These are phyloP conservation scores for Trichophyton equinum DNA, from an alignment of 2,329 filamentous ascomycete species.

Conservation along the genomic window DNA sequence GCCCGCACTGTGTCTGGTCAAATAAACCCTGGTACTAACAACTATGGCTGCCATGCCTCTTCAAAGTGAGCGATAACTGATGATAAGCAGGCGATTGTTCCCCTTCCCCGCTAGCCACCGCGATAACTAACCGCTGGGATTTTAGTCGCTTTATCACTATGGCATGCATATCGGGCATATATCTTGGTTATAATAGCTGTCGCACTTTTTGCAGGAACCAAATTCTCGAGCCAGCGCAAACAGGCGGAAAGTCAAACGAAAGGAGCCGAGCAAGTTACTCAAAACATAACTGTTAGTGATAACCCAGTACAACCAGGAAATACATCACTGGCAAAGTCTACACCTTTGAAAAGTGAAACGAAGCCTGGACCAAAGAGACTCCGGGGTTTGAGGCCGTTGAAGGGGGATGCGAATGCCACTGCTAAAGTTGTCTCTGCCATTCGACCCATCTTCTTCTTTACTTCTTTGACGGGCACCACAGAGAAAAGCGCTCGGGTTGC, in stretches of 20 bases:
- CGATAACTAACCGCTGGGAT: background rate
- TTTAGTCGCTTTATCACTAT: slow-evolving; percentile 9
- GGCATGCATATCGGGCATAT: slow-evolving; percentile 11
- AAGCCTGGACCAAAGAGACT: slow-evolving; percentile 12
- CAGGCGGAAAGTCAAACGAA: background rate
- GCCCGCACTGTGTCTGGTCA: background rate
- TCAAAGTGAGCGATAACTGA: background rate
- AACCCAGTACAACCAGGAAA: background rate
- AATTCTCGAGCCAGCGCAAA: background rate
- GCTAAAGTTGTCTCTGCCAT: slow-evolving; percentile 13
- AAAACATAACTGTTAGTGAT: background rate
- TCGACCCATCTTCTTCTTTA: slow-evolving; percentile 75
- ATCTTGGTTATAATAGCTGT: slow-evolving; percentile 1
- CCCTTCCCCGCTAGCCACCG: background rate
- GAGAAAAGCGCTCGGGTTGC: slow-evolving; percentile 58
- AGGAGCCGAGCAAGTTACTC: background rate
- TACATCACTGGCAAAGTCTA: background rate
- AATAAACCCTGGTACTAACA: too few species aligned
- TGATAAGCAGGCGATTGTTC: background rate
- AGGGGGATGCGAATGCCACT: slow-evolving; percentile 2
- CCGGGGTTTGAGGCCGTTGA: slow-evolving; percentile 9
- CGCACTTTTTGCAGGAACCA: background rate
- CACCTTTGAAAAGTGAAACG: background rate
- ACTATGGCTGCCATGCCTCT: background rate
- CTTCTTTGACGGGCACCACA: slow-evolving; percentile 74